A percentile compares a stretch with the other conserved stretches of the same genome.
Conservation (phyloP, 2,329 filamentous ascomycete species). For the Aspergillus hiratsukae region DNA sequence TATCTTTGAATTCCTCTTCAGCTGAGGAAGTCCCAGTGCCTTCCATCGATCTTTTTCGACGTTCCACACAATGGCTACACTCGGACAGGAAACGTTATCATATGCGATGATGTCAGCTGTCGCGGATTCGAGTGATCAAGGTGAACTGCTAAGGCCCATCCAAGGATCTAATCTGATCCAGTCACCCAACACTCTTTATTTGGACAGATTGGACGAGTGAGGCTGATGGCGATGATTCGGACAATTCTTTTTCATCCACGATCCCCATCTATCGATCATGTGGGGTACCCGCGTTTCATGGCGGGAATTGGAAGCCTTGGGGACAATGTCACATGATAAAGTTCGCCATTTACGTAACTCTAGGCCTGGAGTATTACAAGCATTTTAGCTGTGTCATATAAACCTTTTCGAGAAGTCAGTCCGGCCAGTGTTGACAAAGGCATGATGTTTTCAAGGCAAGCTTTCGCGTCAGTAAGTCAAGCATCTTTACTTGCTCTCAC, state of each 20-base stretch:
- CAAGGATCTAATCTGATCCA: background rate
- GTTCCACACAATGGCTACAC: background rate
- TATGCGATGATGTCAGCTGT: background rate
- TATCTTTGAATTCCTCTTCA: constrained; percentile 17
- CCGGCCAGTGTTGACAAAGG: background rate
- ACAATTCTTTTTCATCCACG: background rate
- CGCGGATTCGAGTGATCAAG: background rate
- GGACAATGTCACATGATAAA: background rate
- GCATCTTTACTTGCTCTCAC: background rate
- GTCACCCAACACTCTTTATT: background rate
- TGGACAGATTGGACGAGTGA: background rate
- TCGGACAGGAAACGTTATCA: background rate
- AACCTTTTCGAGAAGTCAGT: background rate
- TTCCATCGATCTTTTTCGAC: background rate
- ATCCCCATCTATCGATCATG: background rate
- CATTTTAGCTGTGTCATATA: background rate
- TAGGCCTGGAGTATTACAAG: background rate
- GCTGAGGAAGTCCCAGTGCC: constrained; percentile 5
- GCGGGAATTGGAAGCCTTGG: background rate
- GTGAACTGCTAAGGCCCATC: background rate
- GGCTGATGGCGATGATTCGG: background rate
- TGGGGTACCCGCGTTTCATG: background rate
- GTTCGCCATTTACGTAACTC: too few species aligned
- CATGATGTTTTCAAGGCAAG: background rate
- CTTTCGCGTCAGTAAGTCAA: background rate